Percentiles rank a stretch among this genome's conserved stretches.
phyloP scores from a whole-genome alignment of 768 basidiomycete species.

The Tulasnella sp. region DNA sequence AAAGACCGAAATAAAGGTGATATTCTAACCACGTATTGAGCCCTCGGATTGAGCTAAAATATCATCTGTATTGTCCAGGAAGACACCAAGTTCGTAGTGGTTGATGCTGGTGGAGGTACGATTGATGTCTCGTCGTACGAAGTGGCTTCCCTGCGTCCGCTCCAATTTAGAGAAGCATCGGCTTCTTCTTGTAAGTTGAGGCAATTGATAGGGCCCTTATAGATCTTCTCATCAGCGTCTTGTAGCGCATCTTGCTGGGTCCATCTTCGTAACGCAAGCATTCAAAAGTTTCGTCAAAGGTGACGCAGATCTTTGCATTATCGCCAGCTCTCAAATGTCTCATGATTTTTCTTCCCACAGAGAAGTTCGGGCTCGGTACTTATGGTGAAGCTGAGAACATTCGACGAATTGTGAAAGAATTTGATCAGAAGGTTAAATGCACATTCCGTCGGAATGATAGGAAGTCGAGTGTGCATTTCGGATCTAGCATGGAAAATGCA shows the following conservation, averaged over 20 bases:
- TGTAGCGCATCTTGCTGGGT: too few relatives aligned
- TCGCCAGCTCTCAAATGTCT: too few relatives aligned
- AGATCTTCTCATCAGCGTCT: too few relatives aligned
- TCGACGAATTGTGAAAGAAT: conserved; percentile 23
- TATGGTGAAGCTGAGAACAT: conserved; percentile 27
- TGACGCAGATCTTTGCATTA: too few relatives aligned
- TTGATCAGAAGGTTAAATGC: background rate
- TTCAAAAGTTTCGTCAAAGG: too few relatives aligned
- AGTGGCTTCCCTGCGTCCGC: conserved; percentile 27
- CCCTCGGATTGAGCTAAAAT: background rate
- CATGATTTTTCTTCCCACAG: too few relatives aligned
- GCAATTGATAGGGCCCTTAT: too few relatives aligned
- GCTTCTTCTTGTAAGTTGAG: too few relatives aligned
- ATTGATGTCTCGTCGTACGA: conserved; percentile 29
- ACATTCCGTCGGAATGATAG: background rate
- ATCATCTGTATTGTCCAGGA: too few relatives aligned
- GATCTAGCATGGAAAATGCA: background rate
- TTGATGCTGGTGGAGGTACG: conserved; percentile 32
- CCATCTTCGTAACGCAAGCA: too few relatives aligned
- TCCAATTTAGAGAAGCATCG: conserved; percentile 17
- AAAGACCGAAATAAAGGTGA: conserved; percentile 23
- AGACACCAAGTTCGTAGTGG: too few relatives aligned
- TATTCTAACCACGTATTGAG: background rate
- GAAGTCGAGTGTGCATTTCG: background rate
- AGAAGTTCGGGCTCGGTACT: too few relatives aligned